Evolutionary conservation across 148 eudicot species (phyloP).

Genomic region (Fagopyrum homotropicum): DNA sequence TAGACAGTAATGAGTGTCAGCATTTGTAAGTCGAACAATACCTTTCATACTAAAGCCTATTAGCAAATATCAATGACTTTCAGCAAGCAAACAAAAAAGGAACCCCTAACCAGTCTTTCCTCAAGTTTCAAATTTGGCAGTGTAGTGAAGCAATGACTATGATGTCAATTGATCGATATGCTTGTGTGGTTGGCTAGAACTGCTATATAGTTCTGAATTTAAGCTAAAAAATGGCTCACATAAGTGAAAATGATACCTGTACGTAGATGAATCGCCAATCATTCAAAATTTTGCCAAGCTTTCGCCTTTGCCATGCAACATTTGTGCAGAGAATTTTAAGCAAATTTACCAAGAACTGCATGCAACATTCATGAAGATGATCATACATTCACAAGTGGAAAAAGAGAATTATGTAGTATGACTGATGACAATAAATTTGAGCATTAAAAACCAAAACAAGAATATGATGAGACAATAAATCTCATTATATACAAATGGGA

Average conservation of each 20-base stretch:
- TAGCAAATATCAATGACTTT: not conserved
- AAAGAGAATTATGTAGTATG: not conserved
- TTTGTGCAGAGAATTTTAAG: conserved; percentile 82
- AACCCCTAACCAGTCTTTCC: not conserved
- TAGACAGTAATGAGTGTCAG: not conserved
- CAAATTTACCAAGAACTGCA: conserved; percentile 74
- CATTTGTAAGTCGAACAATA: not conserved
- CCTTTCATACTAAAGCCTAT: not conserved
- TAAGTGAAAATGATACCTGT: conserved; percentile 50
- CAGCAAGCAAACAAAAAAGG: not conserved
- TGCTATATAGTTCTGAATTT: not conserved
- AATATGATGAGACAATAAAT: not conserved
- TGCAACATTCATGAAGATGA: conserved; percentile 16
- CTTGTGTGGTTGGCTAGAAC: not conserved
- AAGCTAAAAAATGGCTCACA: not conserved
- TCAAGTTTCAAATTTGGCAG: conserved; percentile 1
- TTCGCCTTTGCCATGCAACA: conserved; percentile 98
- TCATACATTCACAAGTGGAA: conserved; percentile 11
- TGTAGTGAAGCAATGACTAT: not conserved
- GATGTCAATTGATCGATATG: not conserved
- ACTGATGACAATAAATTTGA: not conserved
- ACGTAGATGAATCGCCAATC: conserved; percentile 87
- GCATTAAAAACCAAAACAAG: not conserved
- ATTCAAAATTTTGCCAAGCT: conserved; percentile 92
- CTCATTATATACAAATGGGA: conserved; percentile 1